These are phyloP conservation scores for Hyphopichia homilentoma DNA, from an alignment of 805 yeast species.

Conservation along the genomic window DNA sequence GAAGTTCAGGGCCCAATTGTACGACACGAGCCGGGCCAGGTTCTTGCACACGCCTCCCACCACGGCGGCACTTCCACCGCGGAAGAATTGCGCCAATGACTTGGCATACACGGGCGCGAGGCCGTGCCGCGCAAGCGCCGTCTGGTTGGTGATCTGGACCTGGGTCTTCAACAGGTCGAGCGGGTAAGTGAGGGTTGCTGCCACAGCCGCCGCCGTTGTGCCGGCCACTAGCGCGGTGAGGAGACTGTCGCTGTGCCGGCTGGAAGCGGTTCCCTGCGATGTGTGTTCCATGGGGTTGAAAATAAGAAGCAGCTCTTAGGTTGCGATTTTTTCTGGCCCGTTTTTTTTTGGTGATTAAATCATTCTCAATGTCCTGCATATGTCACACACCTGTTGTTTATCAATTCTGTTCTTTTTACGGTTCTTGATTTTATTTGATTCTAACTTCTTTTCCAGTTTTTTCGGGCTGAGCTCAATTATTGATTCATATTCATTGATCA, in stretches of 20 bases:
- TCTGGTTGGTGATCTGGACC: conserved; percentile 51
- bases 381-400: no score
- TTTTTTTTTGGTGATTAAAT: no score
- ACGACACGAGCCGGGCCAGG: conserved; percentile 65
- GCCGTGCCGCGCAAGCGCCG: conserved; percentile 30
- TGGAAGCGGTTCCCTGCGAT: no score
- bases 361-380: no score
- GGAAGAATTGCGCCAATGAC: conserved; percentile 32
- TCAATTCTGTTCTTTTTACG: no score
- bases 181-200: conserved; percentile 65
- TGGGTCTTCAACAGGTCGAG: conserved; percentile 68
- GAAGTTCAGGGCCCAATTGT: conserved; percentile 69
- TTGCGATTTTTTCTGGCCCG: no score
- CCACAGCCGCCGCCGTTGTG: conserved; percentile 57
- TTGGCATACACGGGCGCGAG: conserved; percentile 31
- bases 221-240: conserved; percentile 60
- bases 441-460: no score
- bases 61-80: conserved; percentile 74
- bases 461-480: no score
- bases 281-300: no score
- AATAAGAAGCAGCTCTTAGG: no score
- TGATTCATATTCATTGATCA: no score
- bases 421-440: no score
- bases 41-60: conserved; percentile 74
- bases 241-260: conserved; percentile 28